Percentiles rank a stretch among this genome's conserved stretches.
Conservation (phyloP, 73 alveolate genomes). For the Tetrahymena borealis region DNA sequence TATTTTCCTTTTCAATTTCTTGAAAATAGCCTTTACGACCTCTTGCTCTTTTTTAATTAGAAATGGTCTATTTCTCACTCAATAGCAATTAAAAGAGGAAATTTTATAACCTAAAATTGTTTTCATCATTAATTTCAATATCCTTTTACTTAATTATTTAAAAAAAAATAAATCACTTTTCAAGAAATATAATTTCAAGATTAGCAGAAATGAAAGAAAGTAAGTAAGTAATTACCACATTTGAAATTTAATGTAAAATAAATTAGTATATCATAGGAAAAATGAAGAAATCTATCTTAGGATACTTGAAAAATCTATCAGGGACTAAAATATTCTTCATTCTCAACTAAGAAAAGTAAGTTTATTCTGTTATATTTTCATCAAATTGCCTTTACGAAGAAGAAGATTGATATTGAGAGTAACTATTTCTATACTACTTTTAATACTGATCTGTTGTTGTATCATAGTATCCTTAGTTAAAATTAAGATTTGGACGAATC, state of each 20-base stretch:
- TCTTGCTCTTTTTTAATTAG: not conserved
- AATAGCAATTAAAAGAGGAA: not conserved
- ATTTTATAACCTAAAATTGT: not conserved
- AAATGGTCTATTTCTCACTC: not conserved
- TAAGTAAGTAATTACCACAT: not conserved
- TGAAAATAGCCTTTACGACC: not conserved
- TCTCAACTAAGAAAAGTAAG: not conserved
- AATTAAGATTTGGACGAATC: not conserved
- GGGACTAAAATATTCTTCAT: not conserved
- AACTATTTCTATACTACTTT: not conserved
- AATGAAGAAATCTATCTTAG: not conserved
- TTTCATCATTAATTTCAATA: not conserved
- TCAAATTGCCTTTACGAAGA: not conserved
- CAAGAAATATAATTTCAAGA: not conserved
- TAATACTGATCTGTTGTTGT: not conserved
- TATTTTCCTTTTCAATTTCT: not conserved
- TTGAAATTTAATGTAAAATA: not conserved
- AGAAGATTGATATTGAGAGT: not conserved
- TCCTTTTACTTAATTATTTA: not conserved
- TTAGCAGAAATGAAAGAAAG: not conserved
- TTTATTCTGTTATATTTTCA: not conserved
- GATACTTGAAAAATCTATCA: not conserved
- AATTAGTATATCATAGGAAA: not conserved
- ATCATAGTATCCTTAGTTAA: not conserved
- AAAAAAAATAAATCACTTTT: not conserved